Percentiles rank a stretch among this genome's conserved stretches.
Evolutionary conservation across 768 basidiomycete genomes (phyloP).

Genomic region (Auriscalpium orientale): DNA sequence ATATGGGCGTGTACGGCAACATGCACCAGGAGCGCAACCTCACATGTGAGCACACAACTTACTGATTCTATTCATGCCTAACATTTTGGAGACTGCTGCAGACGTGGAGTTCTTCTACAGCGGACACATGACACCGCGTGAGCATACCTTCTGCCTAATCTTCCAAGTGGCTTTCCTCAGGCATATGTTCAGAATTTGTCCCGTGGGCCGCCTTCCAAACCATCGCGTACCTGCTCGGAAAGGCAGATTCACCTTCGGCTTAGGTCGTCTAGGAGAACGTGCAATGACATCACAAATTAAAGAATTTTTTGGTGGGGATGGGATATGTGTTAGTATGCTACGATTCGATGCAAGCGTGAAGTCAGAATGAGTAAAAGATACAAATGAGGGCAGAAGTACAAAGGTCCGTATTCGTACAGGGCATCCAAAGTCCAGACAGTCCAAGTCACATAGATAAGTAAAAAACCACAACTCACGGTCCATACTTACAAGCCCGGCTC

Average conservation of each 20-base stretch:
- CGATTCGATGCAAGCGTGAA: too few species aligned
- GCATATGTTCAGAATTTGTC: slow-evolving; percentile 15
- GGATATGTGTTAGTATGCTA: too few species aligned
- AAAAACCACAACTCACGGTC: too few species aligned
- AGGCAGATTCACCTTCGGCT: background rate
- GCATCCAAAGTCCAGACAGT: too few species aligned
- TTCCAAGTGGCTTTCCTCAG: background rate
- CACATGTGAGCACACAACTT: slow-evolving; percentile 20
- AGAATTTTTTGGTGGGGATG: too few species aligned
- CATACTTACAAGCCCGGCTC: too few species aligned
- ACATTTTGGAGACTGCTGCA: slow-evolving; percentile 13
- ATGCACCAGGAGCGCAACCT: slow-evolving; percentile 26
- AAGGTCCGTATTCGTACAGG: too few species aligned
- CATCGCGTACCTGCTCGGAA: slow-evolving; percentile 2
- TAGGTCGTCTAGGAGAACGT: too few species aligned
- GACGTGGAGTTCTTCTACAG: slow-evolving; percentile 52
- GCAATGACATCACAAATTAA: too few species aligned
- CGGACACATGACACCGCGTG: slow-evolving; percentile 56
- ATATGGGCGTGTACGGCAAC: slow-evolving; percentile 26
- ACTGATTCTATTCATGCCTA: background rate
- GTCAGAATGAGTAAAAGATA: too few species aligned
- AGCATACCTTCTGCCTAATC: slow-evolving; percentile 6
- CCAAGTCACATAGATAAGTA: too few species aligned
- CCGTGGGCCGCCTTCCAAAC: slow-evolving; percentile 19
- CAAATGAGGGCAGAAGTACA: too few species aligned